Evolutionary conservation across 129 eudicot species (phyloP).

Genomic region (Oenanthe sinensis): DNA sequence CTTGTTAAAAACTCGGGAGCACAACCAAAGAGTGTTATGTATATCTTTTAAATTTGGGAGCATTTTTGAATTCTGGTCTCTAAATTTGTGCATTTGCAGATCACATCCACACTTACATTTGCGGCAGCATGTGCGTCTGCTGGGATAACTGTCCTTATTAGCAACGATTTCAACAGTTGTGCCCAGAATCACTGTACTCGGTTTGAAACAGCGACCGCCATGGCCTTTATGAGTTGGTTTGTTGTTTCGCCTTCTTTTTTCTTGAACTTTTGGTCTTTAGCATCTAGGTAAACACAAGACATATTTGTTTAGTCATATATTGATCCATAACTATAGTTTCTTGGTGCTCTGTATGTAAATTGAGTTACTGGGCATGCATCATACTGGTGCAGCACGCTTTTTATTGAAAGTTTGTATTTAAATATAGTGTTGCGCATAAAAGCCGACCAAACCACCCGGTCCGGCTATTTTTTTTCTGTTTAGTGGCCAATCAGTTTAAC

Average conservation of each 20-base stretch:
- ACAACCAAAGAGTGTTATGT: no score
- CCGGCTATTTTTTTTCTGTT: background rate
- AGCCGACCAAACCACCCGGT: background rate
- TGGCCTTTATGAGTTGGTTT: slow-evolving; percentile 55
- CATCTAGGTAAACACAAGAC: slow-evolving; percentile 24
- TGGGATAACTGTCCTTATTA: slow-evolving; percentile 62
- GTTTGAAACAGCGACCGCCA: slow-evolving; percentile 37
- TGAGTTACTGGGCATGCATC: background rate
- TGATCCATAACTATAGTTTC: background rate
- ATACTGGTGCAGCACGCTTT: background rate
- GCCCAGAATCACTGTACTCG: slow-evolving; percentile 43
- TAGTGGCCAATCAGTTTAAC: background rate
- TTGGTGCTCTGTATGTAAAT: slow-evolving; percentile 11
- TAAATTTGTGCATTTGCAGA: slow-evolving; percentile 23
- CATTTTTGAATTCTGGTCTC: background rate
- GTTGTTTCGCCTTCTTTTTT: slow-evolving; percentile 43
- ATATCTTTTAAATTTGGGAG: background rate
- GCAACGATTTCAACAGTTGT: slow-evolving; percentile 35
- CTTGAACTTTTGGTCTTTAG: slow-evolving; percentile 43
- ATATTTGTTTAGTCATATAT: background rate
- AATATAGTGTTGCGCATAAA: background rate
- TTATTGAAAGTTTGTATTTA: background rate
- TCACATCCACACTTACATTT: slow-evolving; percentile 69
- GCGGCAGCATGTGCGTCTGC: slow-evolving; percentile 91
- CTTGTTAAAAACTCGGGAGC: no score